A percentile compares a stretch with the other conserved stretches of the same genome.
Evolutionary conservation across 306 rosid genomes (phyloP).

Genomic region (Oxytropis ochrocephala): DNA sequence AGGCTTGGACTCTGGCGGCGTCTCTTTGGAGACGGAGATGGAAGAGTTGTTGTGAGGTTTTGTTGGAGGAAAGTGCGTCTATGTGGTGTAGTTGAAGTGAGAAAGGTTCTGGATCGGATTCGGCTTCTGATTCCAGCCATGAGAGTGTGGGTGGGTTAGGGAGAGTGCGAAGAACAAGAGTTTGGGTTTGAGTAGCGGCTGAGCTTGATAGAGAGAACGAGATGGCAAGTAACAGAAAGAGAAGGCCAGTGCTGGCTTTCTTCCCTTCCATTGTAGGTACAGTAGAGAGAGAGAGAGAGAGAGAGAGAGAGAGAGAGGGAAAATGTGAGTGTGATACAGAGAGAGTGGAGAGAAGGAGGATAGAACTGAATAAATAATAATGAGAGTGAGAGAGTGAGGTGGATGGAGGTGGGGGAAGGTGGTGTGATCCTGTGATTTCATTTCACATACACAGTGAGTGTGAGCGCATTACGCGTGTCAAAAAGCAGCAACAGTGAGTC

Average conservation of each 20-base stretch:
- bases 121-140: conserved; percentile 32
- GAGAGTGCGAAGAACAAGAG: conserved; percentile 38
- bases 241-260: background rate
- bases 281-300: background rate
- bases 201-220: conserved; percentile 30
- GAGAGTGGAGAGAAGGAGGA: background rate
- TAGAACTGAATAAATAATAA: conserved; percentile 3
- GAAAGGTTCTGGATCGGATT: conserved; percentile 23
- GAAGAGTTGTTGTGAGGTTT: conserved; percentile 65
- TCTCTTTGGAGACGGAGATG: conserved; percentile 61
- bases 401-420: no score
- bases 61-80: conserved; percentile 47
- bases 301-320: background rate
- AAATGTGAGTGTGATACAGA: background rate
- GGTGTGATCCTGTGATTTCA: no score
- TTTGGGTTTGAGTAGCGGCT: conserved; percentile 33
- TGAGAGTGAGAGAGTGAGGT: background rate
- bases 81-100: conserved; percentile 57
- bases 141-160: conserved; percentile 41
- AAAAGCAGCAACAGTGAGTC: background rate
- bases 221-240: conserved; percentile 22
- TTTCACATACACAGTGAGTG: background rate
- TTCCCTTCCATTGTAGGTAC: conserved; percentile 35
- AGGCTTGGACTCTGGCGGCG: conserved; percentile 39
- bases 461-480: no score